Evolutionary conservation across 2,329 filamentous ascomycete species (phyloP), one percentile per base, ranked within the genome.

Genomic region (Xylaria sp.): DNA sequence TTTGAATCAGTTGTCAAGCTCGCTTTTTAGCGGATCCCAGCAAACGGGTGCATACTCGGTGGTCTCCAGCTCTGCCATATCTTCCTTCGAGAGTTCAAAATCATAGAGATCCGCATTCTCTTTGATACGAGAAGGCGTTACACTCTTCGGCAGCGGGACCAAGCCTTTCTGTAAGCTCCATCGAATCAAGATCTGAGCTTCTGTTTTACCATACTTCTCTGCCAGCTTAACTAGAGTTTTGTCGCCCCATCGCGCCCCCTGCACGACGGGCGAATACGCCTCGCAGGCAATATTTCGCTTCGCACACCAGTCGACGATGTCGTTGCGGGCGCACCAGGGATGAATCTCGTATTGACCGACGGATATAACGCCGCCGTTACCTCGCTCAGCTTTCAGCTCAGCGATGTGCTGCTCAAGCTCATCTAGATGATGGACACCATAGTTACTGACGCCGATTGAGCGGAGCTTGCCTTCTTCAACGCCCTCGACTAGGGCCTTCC

Each of bases 311-410:
- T 87, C 82, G 9, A 90, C 89, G 68, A 97, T 93, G 75, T 97
- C 93, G 25, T 85, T 82, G n/a, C 94, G 85, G 9, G 89, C 85
- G 48, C 94, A 88, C 94, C 93, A 97, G 0, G 94, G 94, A 80
- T 97, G 94, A 12, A 97, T 82, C 81, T 97, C 94, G 80, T 91
- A 93, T 80, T 97, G 94, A 46, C 93, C 94, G 43, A 97, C 91
- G 68, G 90, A 91, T 75, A 97, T 86, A 46, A 93, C 83, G 28
- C 93, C 93, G 52, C 88, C 89, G 72, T 88, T 90, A 10, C 89
- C 85, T 50, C 86, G 85, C 78, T 88, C 87, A 20, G 78, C 76
- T 74, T 92, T 90, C 0, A 90, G 85, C 77, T 90, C 87, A 61
- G 80, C 81, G 66, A 89, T 89, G 78, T 89, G 84, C 63, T 75